These are phyloP conservation scores for Delitschia confertaspora DNA, from an alignment of 495 filamentous ascomycete species.

Conservation along the genomic window DNA sequence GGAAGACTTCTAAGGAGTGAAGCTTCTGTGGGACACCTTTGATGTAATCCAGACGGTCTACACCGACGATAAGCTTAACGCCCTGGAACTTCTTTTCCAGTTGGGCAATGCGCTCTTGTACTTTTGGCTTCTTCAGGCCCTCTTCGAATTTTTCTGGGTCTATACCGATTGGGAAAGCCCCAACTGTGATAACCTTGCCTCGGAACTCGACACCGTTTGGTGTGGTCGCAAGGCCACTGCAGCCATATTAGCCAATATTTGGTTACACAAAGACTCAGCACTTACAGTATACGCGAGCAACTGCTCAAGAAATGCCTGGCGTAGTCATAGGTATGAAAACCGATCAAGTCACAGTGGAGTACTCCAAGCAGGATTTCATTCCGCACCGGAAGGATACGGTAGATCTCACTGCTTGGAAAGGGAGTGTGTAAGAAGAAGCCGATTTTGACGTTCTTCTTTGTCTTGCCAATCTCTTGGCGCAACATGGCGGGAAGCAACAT, in stretches of 20 bases:
- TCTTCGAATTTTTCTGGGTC: conserved; percentile 93
- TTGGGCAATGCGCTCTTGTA: conserved; percentile 66
- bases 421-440: conserved; percentile 94
- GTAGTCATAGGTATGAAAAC: conserved; percentile 95
- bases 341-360: conserved; percentile 76
- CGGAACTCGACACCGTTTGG: conserved; percentile 75
- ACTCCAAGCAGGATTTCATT: conserved; percentile 73
- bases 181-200: conserved; percentile 62
- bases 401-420: conserved; percentile 88
- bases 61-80: conserved; percentile 82
- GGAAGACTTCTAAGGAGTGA: conserved; percentile 80
- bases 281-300: conserved; percentile 73
- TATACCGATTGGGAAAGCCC: conserved; percentile 87
- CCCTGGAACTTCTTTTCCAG: conserved; percentile 77
- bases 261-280: conserved; percentile 1
- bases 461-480: conserved; percentile 60
- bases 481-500: conserved; percentile 86
- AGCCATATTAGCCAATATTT: not conserved
- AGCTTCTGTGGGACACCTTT: conserved; percentile 95
- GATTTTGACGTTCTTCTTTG: conserved; percentile 73
- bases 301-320: conserved; percentile 81
- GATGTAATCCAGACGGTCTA: conserved; percentile 91
- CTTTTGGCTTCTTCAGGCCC: conserved; percentile 67
- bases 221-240: conserved; percentile 64
- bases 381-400: conserved; percentile 78